Evolutionary conservation across 2,329 filamentous ascomycete genomes (phyloP).

Genomic region (Pseudogymnoascus destructans): DNA sequence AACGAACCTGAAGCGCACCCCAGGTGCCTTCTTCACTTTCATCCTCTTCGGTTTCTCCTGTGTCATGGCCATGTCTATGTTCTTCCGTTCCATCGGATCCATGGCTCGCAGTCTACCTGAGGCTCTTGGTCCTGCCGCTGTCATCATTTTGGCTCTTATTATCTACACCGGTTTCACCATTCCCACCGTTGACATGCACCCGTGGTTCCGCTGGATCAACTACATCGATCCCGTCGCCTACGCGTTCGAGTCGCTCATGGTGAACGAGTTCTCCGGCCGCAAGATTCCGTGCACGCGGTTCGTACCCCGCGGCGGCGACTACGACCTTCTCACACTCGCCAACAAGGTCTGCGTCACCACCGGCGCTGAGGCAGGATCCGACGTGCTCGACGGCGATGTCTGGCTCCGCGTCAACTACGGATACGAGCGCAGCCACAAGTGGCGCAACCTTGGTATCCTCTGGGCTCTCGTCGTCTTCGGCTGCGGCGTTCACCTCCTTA

Average conservation of each 20-base stretch:
- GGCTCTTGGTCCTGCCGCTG: constrained; percentile 45
- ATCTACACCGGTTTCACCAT: constrained; percentile 31
- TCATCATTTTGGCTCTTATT: constrained; percentile 30
- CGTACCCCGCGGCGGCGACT: constrained; percentile 19
- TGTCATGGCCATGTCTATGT: constrained; percentile 55
- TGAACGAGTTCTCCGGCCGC: constrained; percentile 57
- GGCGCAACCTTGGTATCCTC: constrained; percentile 61
- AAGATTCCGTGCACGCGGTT: constrained; percentile 19
- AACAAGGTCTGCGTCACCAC: constrained; percentile 40
- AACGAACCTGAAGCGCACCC: constrained; percentile 52
- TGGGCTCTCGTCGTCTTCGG: constrained; percentile 52
- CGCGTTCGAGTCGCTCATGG: constrained; percentile 66
- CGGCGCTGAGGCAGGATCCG: constrained; percentile 42
- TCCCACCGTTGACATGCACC: constrained; percentile 47
- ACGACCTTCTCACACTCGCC: constrained; percentile 12
- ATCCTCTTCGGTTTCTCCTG: constrained; percentile 21
- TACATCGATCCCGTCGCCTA: constrained; percentile 52
- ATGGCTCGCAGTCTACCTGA: constrained; percentile 57
- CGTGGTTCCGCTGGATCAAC: constrained; percentile 73
- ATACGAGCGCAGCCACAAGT: constrained; percentile 47
- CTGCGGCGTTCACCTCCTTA: constrained; percentile 46
- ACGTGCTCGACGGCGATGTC: constrained; percentile 41
- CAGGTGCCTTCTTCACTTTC: constrained; percentile 78
- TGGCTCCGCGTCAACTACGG: constrained; percentile 43
- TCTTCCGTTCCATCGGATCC: constrained; percentile 70